Evolutionary conservation across 768 basidiomycete genomes (phyloP), one percentile per base, ranked within the genome.

Genomic region (Naganishia vaughanmartiniae): DNA sequence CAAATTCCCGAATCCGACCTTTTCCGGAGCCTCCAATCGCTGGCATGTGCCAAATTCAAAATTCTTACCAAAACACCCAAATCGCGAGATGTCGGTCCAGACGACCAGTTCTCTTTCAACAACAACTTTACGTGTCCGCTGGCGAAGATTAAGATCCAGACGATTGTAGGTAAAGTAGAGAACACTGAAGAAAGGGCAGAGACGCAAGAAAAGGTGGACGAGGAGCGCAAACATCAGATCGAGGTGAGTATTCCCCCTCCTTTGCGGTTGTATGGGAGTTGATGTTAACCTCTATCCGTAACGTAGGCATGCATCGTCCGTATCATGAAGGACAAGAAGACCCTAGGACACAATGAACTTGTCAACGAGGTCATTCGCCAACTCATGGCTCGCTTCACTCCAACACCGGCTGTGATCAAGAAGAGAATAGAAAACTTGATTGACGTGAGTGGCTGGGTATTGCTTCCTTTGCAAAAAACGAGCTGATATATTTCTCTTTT

Each of bases 311-410:
- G 92, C 77, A 90, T 98, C 73, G 96, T 99, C 30, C 89, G 96
- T 36, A 88, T 97, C 33, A 98, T 99, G 95, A 98, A 98, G 83
- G 89, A 92, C 78, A 84, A 93, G 67, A 97, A 97, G 79, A 86
- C 87, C 66, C 89, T 98, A 88, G 83, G 85, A 7, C 92, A 97
- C 76, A 91, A 88, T 70, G 92, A 93, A 68, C 86, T 99, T 17
- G 84, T 97, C 71, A 90, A 89, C 74, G 94, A 98, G 81, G 92
- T 93, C 39, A 92, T 91, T 54, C 87, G 88, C 26, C 95, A 97
- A 75, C 82, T 99, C 4, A 84, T 90, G 24, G 84, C 84, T 69
- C 87, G 95, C 4, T 99, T 98, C 85, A 86, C 86, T 58, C 95
- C 95, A 0, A 89, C 91, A 73, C 90, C 93, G 48, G 80, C 87